Percentiles rank a stretch among this genome's conserved stretches.
Conservation (phyloP, 257 asterid genomes). For the Agastache rugosa region DNA sequence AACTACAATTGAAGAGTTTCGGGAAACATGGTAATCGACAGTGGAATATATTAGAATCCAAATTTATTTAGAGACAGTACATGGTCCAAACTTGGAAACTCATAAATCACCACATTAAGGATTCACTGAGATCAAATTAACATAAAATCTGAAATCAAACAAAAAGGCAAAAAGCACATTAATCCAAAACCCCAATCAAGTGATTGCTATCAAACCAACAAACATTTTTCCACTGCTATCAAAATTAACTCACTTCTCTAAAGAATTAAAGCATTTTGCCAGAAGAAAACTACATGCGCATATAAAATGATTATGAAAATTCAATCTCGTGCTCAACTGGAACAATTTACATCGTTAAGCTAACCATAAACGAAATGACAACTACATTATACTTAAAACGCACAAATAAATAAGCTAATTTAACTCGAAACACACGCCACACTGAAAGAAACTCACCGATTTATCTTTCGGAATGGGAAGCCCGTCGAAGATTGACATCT, state of each 20-base stretch:
- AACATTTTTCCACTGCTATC: conserved; percentile 17
- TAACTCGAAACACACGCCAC: not conserved
- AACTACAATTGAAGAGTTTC: conserved; percentile 24
- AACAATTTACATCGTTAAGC: not conserved
- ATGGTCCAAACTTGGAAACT: conserved; percentile 17
- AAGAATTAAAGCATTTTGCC: conserved; percentile 18
- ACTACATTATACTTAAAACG: conserved; percentile 15
- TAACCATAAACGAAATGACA: conserved; percentile 1
- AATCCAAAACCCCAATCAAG: conserved; percentile 28
- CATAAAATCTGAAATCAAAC: not conserved
- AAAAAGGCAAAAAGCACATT: not conserved
- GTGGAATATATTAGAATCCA: conserved; percentile 4
- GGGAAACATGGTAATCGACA: conserved; percentile 17
- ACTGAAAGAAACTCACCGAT: conserved; percentile 57
- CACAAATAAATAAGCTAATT: conserved; percentile 21
- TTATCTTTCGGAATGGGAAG: conserved; percentile 87
- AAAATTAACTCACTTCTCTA: conserved; percentile 20
- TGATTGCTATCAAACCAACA: conserved; percentile 25
- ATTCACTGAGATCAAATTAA: conserved; percentile 13
- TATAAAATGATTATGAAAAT: conserved; percentile 16
- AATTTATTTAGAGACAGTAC: not conserved
- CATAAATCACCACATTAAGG: conserved; percentile 23
- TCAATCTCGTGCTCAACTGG: conserved; percentile 22
- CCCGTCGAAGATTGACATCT: conserved; percentile 91
- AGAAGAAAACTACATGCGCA: not conserved